These are phyloP conservation scores for Mycena chlorophos DNA, from an alignment of 768 basidiomycete genomes.

Conservation along the genomic window DNA sequence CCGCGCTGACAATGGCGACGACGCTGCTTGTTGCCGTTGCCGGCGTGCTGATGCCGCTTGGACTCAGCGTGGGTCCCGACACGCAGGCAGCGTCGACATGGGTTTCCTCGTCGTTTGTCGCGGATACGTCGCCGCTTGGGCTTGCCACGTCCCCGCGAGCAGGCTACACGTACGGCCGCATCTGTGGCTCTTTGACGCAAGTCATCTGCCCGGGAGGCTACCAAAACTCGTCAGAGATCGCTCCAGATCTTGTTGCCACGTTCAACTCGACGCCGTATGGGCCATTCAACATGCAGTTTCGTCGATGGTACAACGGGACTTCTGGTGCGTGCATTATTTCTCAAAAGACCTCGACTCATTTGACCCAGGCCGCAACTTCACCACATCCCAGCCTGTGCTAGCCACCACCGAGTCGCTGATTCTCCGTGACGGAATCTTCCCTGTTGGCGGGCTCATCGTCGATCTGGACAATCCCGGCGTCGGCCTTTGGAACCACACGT, in stretches of 20 bases:
- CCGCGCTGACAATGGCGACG: conserved; percentile 14
- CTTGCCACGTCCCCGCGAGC: conserved; percentile 23
- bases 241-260: conserved; percentile 11
- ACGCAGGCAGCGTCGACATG: not conserved
- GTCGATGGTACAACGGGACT: conserved; percentile 21
- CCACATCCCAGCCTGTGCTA: conserved; percentile 1
- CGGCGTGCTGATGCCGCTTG: conserved; percentile 24
- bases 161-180: conserved; percentile 19
- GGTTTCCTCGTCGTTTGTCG: conserved; percentile 14
- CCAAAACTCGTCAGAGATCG: conserved; percentile 18
- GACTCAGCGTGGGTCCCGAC: conserved; percentile 20
- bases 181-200: conserved; percentile 17
- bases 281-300: conserved; percentile 25
- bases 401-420: conserved; percentile 20
- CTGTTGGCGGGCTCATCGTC: conserved; percentile 21
- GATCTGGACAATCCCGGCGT: conserved; percentile 25
- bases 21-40: conserved; percentile 22
- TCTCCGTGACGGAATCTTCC: conserved; percentile 23
- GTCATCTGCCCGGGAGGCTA: conserved; percentile 21
- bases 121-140: conserved; percentile 23
- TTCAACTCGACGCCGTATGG: conserved; percentile 26
- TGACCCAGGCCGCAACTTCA: conserved; percentile 10
- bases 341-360: not conserved
- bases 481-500: conserved; percentile 21
- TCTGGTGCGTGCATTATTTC: not conserved